Percentiles rank a stretch among this genome's conserved stretches.
phyloP scores from a whole-genome alignment of 2,329 filamentous ascomycete species.

The Sporothrix protearum region DNA sequence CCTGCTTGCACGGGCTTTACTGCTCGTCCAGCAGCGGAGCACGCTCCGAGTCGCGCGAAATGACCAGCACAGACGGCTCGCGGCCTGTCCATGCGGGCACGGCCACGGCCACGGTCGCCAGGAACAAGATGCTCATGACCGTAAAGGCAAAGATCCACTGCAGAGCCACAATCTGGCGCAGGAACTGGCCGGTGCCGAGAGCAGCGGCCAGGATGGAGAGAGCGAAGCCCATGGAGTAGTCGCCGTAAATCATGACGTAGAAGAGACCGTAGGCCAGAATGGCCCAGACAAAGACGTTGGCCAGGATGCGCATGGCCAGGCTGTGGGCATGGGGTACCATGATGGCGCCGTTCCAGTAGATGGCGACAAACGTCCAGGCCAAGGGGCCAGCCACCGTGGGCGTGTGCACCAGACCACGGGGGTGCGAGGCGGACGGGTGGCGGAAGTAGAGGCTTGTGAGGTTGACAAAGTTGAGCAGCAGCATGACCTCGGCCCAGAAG shows the following conservation, averaged over 20 bases:
- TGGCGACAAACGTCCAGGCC: constrained; percentile 79
- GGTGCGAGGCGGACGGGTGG: constrained; percentile 63
- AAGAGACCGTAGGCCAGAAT: constrained; percentile 72
- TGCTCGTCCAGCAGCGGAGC: constrained; percentile 57
- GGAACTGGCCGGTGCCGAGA: constrained; percentile 74
- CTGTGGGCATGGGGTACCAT: constrained; percentile 66
- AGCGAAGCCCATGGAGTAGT: constrained; percentile 74
- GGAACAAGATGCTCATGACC: constrained; percentile 72
- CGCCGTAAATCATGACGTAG: constrained; percentile 70
- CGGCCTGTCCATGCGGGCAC: constrained; percentile 61
- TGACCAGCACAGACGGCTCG: constrained; percentile 38
- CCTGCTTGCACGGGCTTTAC: neutral
- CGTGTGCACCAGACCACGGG: constrained; percentile 61
- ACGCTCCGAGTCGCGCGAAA: constrained; percentile 51
- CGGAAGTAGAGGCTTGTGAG: constrained; percentile 76
- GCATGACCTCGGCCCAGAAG: constrained; percentile 69
- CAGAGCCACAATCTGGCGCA: constrained; percentile 67
- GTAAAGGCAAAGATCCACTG: constrained; percentile 92
- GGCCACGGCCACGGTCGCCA: constrained; percentile 62
- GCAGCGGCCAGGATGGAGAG: constrained; percentile 70
- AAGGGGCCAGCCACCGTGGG: constrained; percentile 73
- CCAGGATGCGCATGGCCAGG: constrained; percentile 70
- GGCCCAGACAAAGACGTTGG: constrained; percentile 85
- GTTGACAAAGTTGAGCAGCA: constrained; percentile 80
- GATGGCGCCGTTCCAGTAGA: constrained; percentile 87